Evolutionary conservation across 257 asterid species (phyloP), one percentile per base, ranked within the genome.

Genomic region (Gentiana straminea): DNA sequence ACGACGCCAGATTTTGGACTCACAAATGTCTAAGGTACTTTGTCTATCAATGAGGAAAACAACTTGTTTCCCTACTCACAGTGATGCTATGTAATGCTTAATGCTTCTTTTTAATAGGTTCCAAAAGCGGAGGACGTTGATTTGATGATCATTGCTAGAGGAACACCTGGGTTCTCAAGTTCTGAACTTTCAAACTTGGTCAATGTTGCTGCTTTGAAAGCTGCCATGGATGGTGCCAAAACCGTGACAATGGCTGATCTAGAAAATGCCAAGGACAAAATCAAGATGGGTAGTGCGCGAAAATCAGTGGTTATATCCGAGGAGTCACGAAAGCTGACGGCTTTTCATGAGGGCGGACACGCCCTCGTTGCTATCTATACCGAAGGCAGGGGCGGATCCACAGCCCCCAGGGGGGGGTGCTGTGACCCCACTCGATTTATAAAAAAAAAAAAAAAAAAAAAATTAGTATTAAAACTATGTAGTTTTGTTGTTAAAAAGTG

Each of bases 211-310:
- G 95, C 95, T 46, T 72, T 86, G 39, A 81, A 79, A 69, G 95
- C 95, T 3, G 94, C 95, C 13, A 81, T 84, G 89, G 95, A 84
- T 34, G 94, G 91, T 35, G 75, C 91, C 24, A 76, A 77, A 67
- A 79, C 95, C 1, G 95, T 84, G 38, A 70, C 71, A 53, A 63
- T 84, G 91, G 70, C 53, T 8, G 94, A 86, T 61, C 86, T 86
- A 7, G 95, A 86, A 83, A 67, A 81, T 57, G 95, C 95, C 3
- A 86, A 81, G 78, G 95, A 86, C 71, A 86, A 78, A 73, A 86
- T 84, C 74, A 76, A 79, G 84, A 86, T 86, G 94, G 95, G 95
- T 50, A 86, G 86, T 33, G 95, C 81, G 65, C 91, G 94, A 39
- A 86, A 84, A 68, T 84, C 95, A n/a, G 95, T 91, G 1, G 94